Evolutionary conservation across 2,329 filamentous ascomycete species (phyloP), one percentile per base, ranked within the genome.

Genomic region (Colletotrichum euphorbiae): DNA sequence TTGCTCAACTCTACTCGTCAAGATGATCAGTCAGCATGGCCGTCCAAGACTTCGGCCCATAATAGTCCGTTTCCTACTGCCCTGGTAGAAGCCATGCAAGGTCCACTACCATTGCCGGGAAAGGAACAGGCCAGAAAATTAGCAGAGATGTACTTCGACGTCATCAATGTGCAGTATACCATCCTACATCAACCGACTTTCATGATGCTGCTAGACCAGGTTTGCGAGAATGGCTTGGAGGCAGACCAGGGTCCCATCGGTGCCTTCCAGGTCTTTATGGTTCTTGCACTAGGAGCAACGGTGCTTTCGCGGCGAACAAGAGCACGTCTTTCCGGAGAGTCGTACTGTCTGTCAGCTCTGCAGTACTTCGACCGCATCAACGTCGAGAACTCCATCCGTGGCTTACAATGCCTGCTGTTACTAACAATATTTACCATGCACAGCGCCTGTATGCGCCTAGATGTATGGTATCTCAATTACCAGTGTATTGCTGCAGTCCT

Each of bases 401-500:
- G 84, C 0, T 72, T 86, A 0, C 85, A 87, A 46, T 85, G 83
- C 57, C 73, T 87, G 62, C 69, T 84, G 0, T 63, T 84, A 0
- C 73, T 84, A 2, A 74, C 84, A 31, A 77, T 87, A 0, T 86
- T 86, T 58, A 83, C 84, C 0, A 77, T 87, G 12, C 81, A 86
- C 40, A 86, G 81, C 67, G 82, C 84, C 0, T 82, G 79, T 1
- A 80, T 84, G 56, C 76, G 79, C 0, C 71, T 87, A 4, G 87
- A 85, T 62, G 76, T 85, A 0, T 87, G 85, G 85, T 84, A 85
- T 60, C 74, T 87, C 2, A 85, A 87, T 60, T 87, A 87, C 60
- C 85, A 87, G 67, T 86, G 84, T 43, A 77, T 87, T 9, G 84
- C 84, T 1, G 78, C 81, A 0, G 75, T 85, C 0, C 75, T 87